These are phyloP conservation scores for Rachicladosporium sp. DNA, from an alignment of 2,329 filamentous ascomycete species.

Conservation along the genomic window DNA sequence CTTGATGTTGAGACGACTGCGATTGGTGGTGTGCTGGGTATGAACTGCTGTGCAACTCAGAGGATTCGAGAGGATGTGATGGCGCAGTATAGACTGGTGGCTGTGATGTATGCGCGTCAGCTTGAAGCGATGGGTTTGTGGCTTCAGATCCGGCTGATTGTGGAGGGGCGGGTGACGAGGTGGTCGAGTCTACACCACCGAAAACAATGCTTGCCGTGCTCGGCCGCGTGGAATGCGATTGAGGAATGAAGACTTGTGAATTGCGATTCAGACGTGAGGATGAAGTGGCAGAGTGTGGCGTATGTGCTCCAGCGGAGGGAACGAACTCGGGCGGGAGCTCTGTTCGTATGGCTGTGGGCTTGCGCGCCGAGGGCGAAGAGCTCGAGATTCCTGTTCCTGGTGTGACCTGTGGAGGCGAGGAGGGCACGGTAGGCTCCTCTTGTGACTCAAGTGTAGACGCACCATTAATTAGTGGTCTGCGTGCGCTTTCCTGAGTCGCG, in stretches of 20 bases:
- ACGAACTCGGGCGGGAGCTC: constrained; percentile 22
- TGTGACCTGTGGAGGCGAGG: too few species aligned
- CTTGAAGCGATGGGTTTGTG: too few species aligned
- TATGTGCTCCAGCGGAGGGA: constrained; percentile 15
- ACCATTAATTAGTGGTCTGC: too few species aligned
- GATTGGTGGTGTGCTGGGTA: constrained; percentile 13
- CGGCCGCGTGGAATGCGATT: constrained; percentile 13
- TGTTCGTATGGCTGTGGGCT: constrained; percentile 14
- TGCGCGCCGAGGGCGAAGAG: constrained; percentile 10
- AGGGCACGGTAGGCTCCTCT: too few species aligned
- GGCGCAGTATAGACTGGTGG: constrained; percentile 17
- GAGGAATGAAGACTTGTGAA: constrained; percentile 5
- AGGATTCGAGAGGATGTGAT: constrained; percentile 7
- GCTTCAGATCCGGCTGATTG: constrained; percentile 11
- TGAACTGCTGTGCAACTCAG: too few species aligned
- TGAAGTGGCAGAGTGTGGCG: constrained; percentile 13
- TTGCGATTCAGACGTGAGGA: constrained; percentile 7
- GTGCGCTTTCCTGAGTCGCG: too few species aligned
- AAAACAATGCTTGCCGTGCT: constrained; percentile 25
- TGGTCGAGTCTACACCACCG: constrained; percentile 25
- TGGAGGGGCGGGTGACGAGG: constrained; percentile 25
- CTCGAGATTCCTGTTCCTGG: too few species aligned
- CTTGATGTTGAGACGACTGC: constrained; percentile 12
- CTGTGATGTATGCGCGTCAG: constrained; percentile 1
- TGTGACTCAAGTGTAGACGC: too few species aligned